These are phyloP conservation scores for Centrapalus pauciflorus DNA, from an alignment of 129 eudicot species.

Conservation along the genomic window DNA sequence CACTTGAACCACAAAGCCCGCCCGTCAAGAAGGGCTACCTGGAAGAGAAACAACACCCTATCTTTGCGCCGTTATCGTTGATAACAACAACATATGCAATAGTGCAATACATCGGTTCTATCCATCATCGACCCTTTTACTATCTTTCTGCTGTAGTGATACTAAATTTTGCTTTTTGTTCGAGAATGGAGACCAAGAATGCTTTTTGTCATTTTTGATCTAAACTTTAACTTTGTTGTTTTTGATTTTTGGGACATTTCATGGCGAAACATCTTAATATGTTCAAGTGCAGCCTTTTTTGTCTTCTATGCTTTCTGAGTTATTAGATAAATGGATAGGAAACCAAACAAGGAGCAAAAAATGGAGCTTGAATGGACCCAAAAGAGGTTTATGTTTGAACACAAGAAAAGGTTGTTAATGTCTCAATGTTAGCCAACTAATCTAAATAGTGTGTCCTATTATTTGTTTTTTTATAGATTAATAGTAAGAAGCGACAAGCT, in stretches of 20 bases:
- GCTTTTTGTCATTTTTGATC: conserved; percentile 20
- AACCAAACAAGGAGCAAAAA: too few species aligned
- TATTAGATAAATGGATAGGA: too few species aligned
- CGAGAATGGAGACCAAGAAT: conserved; percentile 11
- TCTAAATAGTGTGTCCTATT: too few species aligned
- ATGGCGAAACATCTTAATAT: neutral
- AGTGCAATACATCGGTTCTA: neutral
- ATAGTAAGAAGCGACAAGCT: too few species aligned
- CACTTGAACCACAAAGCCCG: conserved; percentile 76
- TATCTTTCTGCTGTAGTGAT: conserved; percentile 8
- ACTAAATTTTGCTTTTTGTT: conserved; percentile 9
- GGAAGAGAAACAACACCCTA: conserved; percentile 91
- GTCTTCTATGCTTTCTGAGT: too few species aligned
- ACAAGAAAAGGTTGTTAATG: too few species aligned
- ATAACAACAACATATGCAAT: conserved; percentile 2
- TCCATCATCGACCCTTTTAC: neutral
- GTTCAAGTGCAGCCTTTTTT: neutral
- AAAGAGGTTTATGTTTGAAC: neutral
- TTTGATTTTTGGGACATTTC: neutral
- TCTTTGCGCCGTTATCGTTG: conserved; percentile 78
- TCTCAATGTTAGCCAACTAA: too few species aligned
- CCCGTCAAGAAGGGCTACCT: conserved; percentile 78
- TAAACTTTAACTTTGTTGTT: neutral
- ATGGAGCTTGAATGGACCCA: neutral
- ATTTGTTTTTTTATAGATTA: too few species aligned